Percentiles rank a stretch among this genome's conserved stretches.
phyloP scores from a whole-genome alignment of 2,329 filamentous ascomycete species.

The Botrytis cinerea region DNA sequence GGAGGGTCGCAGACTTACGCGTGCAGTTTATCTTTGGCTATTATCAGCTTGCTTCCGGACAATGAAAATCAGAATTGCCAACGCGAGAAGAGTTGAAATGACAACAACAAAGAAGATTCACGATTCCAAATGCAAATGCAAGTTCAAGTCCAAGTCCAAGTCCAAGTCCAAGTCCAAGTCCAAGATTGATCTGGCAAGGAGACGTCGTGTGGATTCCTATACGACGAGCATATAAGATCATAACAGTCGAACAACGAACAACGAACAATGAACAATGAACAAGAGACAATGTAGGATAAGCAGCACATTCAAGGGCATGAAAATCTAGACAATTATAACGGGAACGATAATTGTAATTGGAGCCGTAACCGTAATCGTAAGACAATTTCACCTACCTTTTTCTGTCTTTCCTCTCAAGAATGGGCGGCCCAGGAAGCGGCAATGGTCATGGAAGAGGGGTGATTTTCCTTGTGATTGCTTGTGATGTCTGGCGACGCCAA shows the following conservation, averaged over 20 bases:
- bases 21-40: slow-evolving; percentile 27
- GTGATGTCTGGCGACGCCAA: not conserved
- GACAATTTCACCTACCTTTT: not conserved
- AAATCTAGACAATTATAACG: not conserved
- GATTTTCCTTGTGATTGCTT: not conserved
- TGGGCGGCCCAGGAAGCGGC: slow-evolving; percentile 3
- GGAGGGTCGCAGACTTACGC: slow-evolving; percentile 29
- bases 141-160: no score
- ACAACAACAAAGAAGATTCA: not conserved
- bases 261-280: not conserved
- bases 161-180: no score
- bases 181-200: not conserved
- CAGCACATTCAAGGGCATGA: not conserved
- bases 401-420: not conserved
- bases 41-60: slow-evolving; percentile 21
- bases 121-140: not conserved
- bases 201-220: not conserved
- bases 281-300: not conserved
- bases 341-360: not conserved
- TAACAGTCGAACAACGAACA: not conserved
- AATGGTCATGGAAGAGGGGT: not conserved
- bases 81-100: not conserved
- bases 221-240: not conserved
- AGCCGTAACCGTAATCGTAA: not conserved
- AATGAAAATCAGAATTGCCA: not conserved